Percentiles rank a stretch among this genome's conserved stretches.
Evolutionary conservation across 2,329 filamentous ascomycete species (phyloP).

Genomic region (Fusarium albidum): DNA sequence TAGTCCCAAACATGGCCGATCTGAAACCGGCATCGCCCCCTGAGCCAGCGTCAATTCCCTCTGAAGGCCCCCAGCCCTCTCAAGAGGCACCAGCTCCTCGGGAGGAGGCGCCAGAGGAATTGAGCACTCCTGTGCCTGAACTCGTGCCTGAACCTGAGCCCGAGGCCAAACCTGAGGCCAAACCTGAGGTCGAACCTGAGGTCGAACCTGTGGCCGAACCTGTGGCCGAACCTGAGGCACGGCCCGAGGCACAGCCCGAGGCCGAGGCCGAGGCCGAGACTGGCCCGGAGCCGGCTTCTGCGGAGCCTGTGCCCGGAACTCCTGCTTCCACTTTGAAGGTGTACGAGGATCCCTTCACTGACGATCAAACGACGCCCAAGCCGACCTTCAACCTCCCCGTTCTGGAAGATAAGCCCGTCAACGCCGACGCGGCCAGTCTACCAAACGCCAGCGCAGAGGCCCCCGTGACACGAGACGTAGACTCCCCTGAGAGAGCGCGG

Average conservation of each 20-base stretch:
- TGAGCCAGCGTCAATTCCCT: constrained; percentile 7
- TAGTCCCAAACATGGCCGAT: constrained; percentile 56
- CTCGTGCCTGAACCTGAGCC: constrained; percentile 37
- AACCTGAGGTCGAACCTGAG: neutral
- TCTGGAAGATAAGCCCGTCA: constrained; percentile 67
- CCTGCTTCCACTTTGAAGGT: constrained; percentile 54
- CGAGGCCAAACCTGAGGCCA: too few species aligned
- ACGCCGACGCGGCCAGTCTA: constrained; percentile 57
- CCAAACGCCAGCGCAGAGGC: constrained; percentile 38
- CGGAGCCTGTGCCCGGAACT: constrained; percentile 20
- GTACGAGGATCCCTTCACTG: constrained; percentile 69
- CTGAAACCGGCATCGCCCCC: constrained; percentile 45
- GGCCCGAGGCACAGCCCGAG: neutral
- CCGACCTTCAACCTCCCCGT: constrained; percentile 58
- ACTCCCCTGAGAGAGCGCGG: constrained; percentile 58
- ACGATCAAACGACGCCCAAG: constrained; percentile 56
- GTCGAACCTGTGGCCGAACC: constrained; percentile 9
- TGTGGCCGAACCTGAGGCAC: constrained; percentile 11
- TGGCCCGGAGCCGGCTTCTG: constrained; percentile 2
- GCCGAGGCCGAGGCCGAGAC: neutral
- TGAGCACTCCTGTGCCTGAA: constrained; percentile 21
- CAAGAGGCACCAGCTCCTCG: constrained; percentile 1
- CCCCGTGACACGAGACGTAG: constrained; percentile 31
- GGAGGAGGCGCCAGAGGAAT: constrained; percentile 17
- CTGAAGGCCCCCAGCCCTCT: too few species aligned